Conservation (phyloP, 2,329 filamentous ascomycete genomes). For the Arthrobotrys megalospora region DNA sequence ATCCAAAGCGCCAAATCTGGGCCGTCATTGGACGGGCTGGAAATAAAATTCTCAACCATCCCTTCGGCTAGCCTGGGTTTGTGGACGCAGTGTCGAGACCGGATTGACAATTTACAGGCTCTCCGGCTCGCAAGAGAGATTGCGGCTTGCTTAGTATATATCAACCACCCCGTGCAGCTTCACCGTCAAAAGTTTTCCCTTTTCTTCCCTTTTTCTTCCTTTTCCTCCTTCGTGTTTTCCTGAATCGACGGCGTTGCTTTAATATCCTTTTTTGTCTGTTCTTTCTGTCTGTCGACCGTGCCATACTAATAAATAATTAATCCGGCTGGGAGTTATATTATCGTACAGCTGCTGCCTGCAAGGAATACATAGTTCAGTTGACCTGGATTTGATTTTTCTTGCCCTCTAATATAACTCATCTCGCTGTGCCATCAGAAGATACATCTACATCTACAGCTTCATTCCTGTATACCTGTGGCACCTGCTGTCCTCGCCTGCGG, state of each 20-base stretch:
- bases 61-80: constrained; percentile 42
- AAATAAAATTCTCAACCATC: constrained; percentile 61
- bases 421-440: constrained; percentile 43
- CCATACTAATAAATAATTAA: constrained; percentile 44
- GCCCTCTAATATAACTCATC: constrained; percentile 44
- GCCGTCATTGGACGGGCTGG: constrained; percentile 50
- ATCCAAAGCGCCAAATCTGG: constrained; percentile 58
- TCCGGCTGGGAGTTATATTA: constrained; percentile 52
- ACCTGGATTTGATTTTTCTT: constrained; percentile 36
- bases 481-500: constrained; percentile 55
- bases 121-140: constrained; percentile 49
- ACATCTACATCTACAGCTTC: not conserved
- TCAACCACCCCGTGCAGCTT: constrained; percentile 54
- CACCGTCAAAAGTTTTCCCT: constrained; percentile 27
- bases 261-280: constrained; percentile 53
- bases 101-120: constrained; percentile 48
- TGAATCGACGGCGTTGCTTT: constrained; percentile 56
- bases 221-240: constrained; percentile 45
- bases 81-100: constrained; percentile 41
- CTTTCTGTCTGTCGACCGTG: constrained; percentile 42
- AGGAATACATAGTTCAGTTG: constrained; percentile 48
- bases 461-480: constrained; percentile 31
- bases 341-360: not conserved
- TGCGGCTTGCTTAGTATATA: constrained; percentile 55
- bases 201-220: constrained; percentile 26